phyloP scores from a whole-genome alignment of 2,329 filamentous ascomycete species.

The Tolypocladium amazonense region DNA sequence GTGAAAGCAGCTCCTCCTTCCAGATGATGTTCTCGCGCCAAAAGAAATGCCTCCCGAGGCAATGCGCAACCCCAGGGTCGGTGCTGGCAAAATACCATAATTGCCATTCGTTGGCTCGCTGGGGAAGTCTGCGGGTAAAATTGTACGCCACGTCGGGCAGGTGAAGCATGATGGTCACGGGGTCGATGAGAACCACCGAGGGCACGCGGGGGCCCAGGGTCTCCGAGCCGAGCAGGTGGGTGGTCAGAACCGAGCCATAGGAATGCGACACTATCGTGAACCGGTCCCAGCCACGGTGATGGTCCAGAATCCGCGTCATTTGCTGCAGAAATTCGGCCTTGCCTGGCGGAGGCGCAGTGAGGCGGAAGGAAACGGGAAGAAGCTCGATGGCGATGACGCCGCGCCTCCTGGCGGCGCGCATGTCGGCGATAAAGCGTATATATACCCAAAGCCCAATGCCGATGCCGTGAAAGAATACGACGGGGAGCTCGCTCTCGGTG shows the following conservation, averaged over 20 bases:
- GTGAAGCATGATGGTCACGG: slow-evolving; percentile 57
- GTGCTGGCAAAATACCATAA: slow-evolving; percentile 61
- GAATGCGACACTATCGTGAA: slow-evolving; percentile 53
- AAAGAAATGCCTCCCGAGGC: slow-evolving; percentile 56
- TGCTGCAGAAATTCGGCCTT: slow-evolving; percentile 44
- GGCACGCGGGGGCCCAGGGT: slow-evolving; percentile 38
- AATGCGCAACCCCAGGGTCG: slow-evolving; percentile 56
- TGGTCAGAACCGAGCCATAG: slow-evolving; percentile 53
- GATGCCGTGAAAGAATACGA: slow-evolving; percentile 63
- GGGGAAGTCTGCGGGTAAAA: slow-evolving; percentile 46
- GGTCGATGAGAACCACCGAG: slow-evolving; percentile 41
- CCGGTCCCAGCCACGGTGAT: slow-evolving; percentile 47
- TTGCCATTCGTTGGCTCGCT: slow-evolving; percentile 55
- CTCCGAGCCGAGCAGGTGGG: slow-evolving; percentile 46
- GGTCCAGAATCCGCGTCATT: slow-evolving; percentile 43
- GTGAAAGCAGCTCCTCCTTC: slow-evolving; percentile 48
- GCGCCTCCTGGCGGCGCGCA: slow-evolving; percentile 25
- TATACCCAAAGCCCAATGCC: slow-evolving; percentile 59
- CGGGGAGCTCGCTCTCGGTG: slow-evolving; percentile 31
- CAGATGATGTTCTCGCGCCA: slow-evolving; percentile 63
- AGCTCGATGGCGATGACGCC: slow-evolving; percentile 54
- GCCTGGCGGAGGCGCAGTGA: slow-evolving; percentile 41
- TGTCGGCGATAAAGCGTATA: slow-evolving; percentile 40
- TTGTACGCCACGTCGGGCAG: slow-evolving; percentile 63
- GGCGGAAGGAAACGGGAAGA: slow-evolving; percentile 53